These are phyloP conservation scores for Hypoxylon sp. DNA, from an alignment of 2,329 filamentous ascomycete species.

Conservation along the genomic window DNA sequence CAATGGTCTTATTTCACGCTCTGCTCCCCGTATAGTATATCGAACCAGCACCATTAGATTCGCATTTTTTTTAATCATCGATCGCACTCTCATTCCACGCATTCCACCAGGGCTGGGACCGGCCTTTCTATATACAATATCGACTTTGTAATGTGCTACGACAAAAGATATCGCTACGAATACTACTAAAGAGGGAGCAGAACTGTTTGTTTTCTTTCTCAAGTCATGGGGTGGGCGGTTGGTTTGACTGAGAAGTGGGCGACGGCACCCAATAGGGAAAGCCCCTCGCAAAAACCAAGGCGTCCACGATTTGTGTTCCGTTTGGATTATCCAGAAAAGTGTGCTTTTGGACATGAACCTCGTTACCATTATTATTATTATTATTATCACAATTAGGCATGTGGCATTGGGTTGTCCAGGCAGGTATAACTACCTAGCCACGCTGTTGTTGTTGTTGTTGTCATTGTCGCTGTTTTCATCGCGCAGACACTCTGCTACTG, in stretches of 20 bases:
- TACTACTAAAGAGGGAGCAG: slow-evolving; percentile 29
- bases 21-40: slow-evolving; percentile 37
- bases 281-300: background rate
- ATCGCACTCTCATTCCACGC: slow-evolving; percentile 28
- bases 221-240: slow-evolving; percentile 17
- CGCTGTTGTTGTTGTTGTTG: slow-evolving; percentile 8
- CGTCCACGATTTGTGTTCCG: background rate
- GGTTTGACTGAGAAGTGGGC: slow-evolving; percentile 20
- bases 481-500: background rate
- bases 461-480: background rate
- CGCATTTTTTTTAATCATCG: slow-evolving; percentile 17
- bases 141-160: slow-evolving; percentile 47
- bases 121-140: slow-evolving; percentile 47
- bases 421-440: slow-evolving; percentile 20
- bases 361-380: slow-evolving; percentile 17
- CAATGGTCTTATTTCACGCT: background rate
- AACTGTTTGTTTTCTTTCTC: slow-evolving; percentile 31
- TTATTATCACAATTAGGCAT: slow-evolving; percentile 20
- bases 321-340: slow-evolving; percentile 26
- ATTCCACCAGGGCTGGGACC: slow-evolving; percentile 21
- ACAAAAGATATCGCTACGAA: slow-evolving; percentile 47
- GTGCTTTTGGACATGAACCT: slow-evolving; percentile 22
- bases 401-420: slow-evolving; percentile 21
- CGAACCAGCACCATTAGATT: slow-evolving; percentile 15
- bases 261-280: slow-evolving; percentile 21